A percentile compares a stretch with the other conserved stretches of the same genome.
Conservation (phyloP, 345 rosid genomes). For the Hypericum androsaemum region DNA sequence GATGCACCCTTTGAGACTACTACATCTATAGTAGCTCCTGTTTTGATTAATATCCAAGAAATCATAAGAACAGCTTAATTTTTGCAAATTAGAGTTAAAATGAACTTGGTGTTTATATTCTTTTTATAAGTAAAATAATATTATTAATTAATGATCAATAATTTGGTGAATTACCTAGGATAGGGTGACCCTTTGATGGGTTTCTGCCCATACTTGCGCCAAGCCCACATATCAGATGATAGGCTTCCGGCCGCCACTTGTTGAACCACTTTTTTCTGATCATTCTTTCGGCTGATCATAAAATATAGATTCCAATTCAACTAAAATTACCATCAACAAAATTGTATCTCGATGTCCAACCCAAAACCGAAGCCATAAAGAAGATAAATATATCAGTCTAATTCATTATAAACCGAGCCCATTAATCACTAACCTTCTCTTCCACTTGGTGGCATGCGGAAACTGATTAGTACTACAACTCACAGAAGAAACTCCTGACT, state of each 20-base stretch:
- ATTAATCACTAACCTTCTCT: background rate
- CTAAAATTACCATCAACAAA: too few species aligned
- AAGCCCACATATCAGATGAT: slow-evolving; percentile 61
- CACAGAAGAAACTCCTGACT: background rate
- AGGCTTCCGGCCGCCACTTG: slow-evolving; percentile 24
- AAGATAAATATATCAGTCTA: too few species aligned
- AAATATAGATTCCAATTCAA: too few species aligned
- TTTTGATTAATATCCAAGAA: background rate
- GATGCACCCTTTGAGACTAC: slow-evolving; percentile 67
- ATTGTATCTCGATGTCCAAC: too few species aligned
- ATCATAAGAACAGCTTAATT: too few species aligned
- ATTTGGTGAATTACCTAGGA: slow-evolving; percentile 42
- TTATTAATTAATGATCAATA: too few species aligned
- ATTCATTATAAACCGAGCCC: too few species aligned
- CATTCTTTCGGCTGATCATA: background rate
- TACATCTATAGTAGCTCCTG: slow-evolving; percentile 81
- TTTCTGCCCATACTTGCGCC: slow-evolving; percentile 84
- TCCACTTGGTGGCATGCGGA: background rate
- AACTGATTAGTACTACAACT: background rate
- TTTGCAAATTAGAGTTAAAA: too few species aligned
- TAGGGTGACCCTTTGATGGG: slow-evolving; percentile 77
- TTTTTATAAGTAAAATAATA: too few species aligned
- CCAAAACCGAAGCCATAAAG: too few species aligned
- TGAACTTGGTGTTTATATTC: too few species aligned
- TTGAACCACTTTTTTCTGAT: slow-evolving; percentile 1